Evolutionary conservation across 2,329 filamentous ascomycete species (phyloP).

Genomic region (Colletotrichum ledebouriae): DNA sequence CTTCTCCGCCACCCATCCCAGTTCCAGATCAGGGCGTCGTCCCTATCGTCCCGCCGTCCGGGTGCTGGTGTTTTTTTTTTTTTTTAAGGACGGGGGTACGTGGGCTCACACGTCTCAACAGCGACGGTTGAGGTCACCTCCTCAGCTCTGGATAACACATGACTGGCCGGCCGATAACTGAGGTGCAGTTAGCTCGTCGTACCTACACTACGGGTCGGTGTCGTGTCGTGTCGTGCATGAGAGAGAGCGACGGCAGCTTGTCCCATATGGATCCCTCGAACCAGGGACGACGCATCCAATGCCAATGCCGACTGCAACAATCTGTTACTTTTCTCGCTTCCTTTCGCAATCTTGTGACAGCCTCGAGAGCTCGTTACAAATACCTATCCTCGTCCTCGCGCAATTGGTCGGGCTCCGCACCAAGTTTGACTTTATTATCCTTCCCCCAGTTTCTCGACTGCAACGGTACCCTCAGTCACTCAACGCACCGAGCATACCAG

Average conservation of each 20-base stretch:
- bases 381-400: constrained; percentile 28
- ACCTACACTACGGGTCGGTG: background rate
- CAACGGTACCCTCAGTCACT: constrained; percentile 11
- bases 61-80: constrained; percentile 5
- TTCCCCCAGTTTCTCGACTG: background rate
- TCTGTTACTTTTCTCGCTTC: constrained; percentile 17
- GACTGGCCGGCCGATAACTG: constrained; percentile 11
- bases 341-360: constrained; percentile 37
- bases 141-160: constrained; percentile 12
- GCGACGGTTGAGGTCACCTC: constrained; percentile 21
- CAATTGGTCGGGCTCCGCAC: background rate
- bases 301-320: constrained; percentile 36
- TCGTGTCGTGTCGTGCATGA: constrained; percentile 31
- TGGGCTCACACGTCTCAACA: constrained; percentile 13
- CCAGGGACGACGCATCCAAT: constrained; percentile 37
- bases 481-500: background rate
- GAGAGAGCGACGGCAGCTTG: constrained; percentile 27
- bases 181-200: constrained; percentile 2
- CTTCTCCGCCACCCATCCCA: constrained; percentile 30
- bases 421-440: background rate
- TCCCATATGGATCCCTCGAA: constrained; percentile 36
- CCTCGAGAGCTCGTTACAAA: constrained; percentile 38
- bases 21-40: constrained; percentile 23
- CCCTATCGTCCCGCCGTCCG: constrained; percentile 22
- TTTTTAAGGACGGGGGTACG: constrained; percentile 9